A percentile compares a stretch with the other conserved stretches of the same genome.
These are phyloP conservation scores for Colletotrichum paranaense DNA, from an alignment of 2,329 filamentous ascomycete species.

Conservation along the genomic window DNA sequence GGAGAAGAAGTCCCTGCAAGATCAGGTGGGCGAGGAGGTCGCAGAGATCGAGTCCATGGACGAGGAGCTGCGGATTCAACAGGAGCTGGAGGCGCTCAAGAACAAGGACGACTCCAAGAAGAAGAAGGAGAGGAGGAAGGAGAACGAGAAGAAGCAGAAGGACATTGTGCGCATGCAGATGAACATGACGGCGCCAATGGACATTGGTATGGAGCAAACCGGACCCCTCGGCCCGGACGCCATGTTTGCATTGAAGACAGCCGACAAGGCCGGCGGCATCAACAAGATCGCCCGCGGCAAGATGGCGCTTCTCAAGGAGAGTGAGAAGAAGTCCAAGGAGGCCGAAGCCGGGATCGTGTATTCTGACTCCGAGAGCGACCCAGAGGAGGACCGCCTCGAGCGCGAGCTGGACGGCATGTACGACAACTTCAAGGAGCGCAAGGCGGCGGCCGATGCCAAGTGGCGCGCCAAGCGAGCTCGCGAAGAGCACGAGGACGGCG, in stretches of 20 bases:
- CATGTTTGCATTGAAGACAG: slow-evolving; percentile 86
- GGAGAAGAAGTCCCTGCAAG: slow-evolving; percentile 42
- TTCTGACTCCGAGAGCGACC: slow-evolving; percentile 65
- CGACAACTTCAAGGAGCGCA: slow-evolving; percentile 83
- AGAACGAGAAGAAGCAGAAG: slow-evolving; percentile 94
- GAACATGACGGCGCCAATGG: slow-evolving; percentile 95
- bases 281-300: slow-evolving; percentile 79
- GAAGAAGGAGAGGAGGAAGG: slow-evolving; percentile 85
- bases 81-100: slow-evolving; percentile 84
- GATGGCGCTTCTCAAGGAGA: slow-evolving; percentile 76
- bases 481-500: slow-evolving; percentile 83
- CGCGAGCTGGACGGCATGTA: slow-evolving; percentile 90
- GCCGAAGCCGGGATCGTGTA: slow-evolving; percentile 67
- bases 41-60: slow-evolving; percentile 91
- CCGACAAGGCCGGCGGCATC: slow-evolving; percentile 80
- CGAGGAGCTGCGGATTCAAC: slow-evolving; percentile 90
- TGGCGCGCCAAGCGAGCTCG: slow-evolving; percentile 90
- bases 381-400: slow-evolving; percentile 82
- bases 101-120: slow-evolving; percentile 82
- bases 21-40: slow-evolving; percentile 73
- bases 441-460: slow-evolving; percentile 85
- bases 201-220: slow-evolving; percentile 91
- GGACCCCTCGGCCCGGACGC: slow-evolving; percentile 82
- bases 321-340: slow-evolving; percentile 58
- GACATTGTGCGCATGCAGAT: slow-evolving; percentile 97